Evolutionary conservation across 2,329 filamentous ascomycete species (phyloP), one percentile per base, ranked within the genome.

Genomic region (Alternaria rosae): DNA sequence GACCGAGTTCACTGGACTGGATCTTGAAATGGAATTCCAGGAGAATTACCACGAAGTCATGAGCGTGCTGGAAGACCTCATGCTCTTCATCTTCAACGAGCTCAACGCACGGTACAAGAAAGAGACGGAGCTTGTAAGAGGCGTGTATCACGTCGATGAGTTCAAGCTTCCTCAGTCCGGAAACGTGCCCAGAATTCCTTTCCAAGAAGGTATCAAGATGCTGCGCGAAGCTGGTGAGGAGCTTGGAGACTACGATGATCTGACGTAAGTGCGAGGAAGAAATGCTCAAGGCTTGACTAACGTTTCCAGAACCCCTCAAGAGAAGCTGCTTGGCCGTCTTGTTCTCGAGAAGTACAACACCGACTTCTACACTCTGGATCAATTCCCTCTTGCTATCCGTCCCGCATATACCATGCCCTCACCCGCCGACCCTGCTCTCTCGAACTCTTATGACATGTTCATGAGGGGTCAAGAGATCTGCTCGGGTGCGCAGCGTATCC

Each of bases 321-420:
- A 95, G 79, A 94, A 94, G 82, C 92, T 91, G n/a, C 89, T 98
- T 9, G 95, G 95, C 60, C 89, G 89, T 25, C 85, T 98, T 50
- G 88, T 98, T 69, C 90, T 92, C 59, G 86, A 92, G 72, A 97
- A 97, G 82, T 97, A 91, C 86, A 88, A 91, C 77, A 95, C 93
- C 62, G 95, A 99, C 83, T 98, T 98, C 83, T 98, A 97, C 83
- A 90, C 96, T 21, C 87, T 99, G 65, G 94, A 98, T 85, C 95
- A 98, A 82, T 99, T 97, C 85, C 95, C 95, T 45, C 89, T 95
- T 79, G 85, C 85, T 38, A 92, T 95, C 20, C 88, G 95, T 28
- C 94, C 94, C 6, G 97, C 97, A 82, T 98, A 97, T 82, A 93
- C 94, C 64, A 92, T 94, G 83, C 89, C 92, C 56, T 91, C 77